Percentiles rank a stretch among this genome's conserved stretches.
phyloP scores from a whole-genome alignment of 441 rosid genomes.

The Adansonia madagascariensis region DNA sequence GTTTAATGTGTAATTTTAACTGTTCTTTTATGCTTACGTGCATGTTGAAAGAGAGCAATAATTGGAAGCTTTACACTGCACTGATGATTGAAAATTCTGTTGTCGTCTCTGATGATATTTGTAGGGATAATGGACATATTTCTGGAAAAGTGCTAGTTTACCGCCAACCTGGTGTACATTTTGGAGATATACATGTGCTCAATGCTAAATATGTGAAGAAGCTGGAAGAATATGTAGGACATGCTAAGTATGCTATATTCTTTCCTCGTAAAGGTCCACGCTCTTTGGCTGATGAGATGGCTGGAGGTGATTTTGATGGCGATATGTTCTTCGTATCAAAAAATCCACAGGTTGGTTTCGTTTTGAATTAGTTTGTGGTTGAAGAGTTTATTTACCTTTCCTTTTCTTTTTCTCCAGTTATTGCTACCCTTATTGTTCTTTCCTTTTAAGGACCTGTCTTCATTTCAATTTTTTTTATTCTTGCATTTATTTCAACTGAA shows the following conservation, averaged over 20 bases:
- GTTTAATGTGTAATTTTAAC: neutral
- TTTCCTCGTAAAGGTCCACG: conserved; percentile 71
- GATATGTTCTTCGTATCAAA: conserved; percentile 73
- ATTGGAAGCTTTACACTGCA: neutral
- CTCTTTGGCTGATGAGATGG: conserved; percentile 82
- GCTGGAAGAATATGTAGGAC: conserved; percentile 58
- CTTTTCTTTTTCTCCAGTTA: neutral
- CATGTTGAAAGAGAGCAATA: neutral
- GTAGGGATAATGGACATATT: conserved; percentile 69
- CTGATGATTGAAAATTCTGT: conserved; percentile 19
- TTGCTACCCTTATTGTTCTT: neutral
- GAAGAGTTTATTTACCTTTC: neutral
- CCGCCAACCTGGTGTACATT: conserved; percentile 76
- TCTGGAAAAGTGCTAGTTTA: conserved; percentile 81
- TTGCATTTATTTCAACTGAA: neutral
- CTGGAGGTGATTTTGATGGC: conserved; percentile 78
- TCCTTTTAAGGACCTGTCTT: neutral
- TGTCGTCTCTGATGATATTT: conserved; percentile 24
- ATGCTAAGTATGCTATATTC: conserved; percentile 70
- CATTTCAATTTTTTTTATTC: neutral
- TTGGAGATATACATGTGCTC: conserved; percentile 77
- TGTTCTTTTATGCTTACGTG: neutral
- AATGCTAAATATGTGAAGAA: conserved; percentile 61
- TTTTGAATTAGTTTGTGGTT: neutral
- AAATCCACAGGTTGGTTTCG: conserved; percentile 61